phyloP scores from a whole-genome alignment of 768 basidiomycete genomes.

The Collybiopsis confluens region DNA sequence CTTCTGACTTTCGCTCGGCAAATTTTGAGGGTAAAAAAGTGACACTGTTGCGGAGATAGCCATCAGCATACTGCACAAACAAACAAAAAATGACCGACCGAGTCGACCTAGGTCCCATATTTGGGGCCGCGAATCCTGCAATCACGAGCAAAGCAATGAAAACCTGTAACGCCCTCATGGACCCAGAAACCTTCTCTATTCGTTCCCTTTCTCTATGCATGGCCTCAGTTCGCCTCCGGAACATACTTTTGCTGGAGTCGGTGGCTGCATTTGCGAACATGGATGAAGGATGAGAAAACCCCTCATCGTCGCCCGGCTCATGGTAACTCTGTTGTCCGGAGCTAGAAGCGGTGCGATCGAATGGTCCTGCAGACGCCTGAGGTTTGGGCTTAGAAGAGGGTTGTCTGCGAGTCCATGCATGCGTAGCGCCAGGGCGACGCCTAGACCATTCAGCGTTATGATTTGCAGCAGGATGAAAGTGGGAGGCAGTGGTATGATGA shows the following conservation, averaged over 20 bases:
- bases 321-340: neutral
- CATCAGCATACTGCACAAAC: too few relatives aligned
- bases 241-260: slow-evolving; percentile 6
- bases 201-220: slow-evolving; percentile 16
- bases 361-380: slow-evolving; percentile 9
- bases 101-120: neutral
- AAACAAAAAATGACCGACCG: neutral
- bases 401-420: slow-evolving; percentile 35
- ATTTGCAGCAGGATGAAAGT: slow-evolving; percentile 16
- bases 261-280: neutral
- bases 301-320: neutral
- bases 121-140: slow-evolving; percentile 2
- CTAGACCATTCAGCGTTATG: slow-evolving; percentile 17
- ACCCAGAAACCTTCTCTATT: slow-evolving; percentile 23
- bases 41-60: neutral
- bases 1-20: neutral
- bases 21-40: neutral
- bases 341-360: neutral
- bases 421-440: slow-evolving; percentile 26
- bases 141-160: neutral
- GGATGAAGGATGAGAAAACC: neutral
- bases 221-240: slow-evolving; percentile 3
- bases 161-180: slow-evolving; percentile 24
- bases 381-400: slow-evolving; percentile 18
- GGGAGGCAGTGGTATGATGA: slow-evolving; percentile 9